A percentile compares a stretch with the other conserved stretches of the same genome.
These are phyloP conservation scores for Pulveroboletus sp. DNA, from an alignment of 1,284 basidiomycete genomes.

Conservation along the genomic window DNA sequence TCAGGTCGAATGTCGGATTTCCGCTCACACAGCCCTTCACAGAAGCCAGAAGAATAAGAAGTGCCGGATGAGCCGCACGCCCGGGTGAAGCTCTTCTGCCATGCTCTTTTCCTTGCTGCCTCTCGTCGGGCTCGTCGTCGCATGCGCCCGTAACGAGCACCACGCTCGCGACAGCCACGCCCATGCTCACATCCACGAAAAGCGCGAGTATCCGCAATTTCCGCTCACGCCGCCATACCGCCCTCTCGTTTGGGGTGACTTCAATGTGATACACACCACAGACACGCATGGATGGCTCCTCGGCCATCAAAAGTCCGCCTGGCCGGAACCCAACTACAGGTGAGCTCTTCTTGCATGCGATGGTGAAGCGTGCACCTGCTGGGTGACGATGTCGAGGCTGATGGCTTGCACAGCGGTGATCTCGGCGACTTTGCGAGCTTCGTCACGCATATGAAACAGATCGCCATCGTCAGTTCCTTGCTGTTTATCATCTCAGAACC, in stretches of 20 bases:
- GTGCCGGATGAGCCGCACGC: too few relatives aligned
- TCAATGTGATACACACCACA: constrained; percentile 77
- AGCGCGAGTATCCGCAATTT: constrained; percentile 46
- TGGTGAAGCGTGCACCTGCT: background rate
- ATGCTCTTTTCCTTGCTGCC: constrained; percentile 25
- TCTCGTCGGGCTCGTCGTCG: constrained; percentile 23
- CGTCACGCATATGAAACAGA: constrained; percentile 76
- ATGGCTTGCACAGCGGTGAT: constrained; percentile 52
- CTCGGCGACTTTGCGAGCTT: constrained; percentile 83
- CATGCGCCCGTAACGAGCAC: constrained; percentile 22
- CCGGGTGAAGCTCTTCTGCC: too few relatives aligned
- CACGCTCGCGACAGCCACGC: constrained; percentile 12
- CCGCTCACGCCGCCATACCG: constrained; percentile 56
- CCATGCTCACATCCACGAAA: constrained; percentile 40
- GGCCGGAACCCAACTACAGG: constrained; percentile 79
- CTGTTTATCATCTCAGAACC: background rate
- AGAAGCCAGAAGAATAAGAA: background rate
- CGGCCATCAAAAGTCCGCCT: constrained; percentile 68
- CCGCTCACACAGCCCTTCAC: constrained; percentile 4
- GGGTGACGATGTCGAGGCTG: background rate
- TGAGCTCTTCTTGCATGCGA: constrained; percentile 22
- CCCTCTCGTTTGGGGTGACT: constrained; percentile 73
- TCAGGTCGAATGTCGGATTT: background rate
- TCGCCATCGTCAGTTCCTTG: constrained; percentile 51
- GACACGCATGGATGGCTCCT: constrained; percentile 82